Evolutionary conservation across 257 asterid species (phyloP), one percentile per base, ranked within the genome.

Genomic region (Vinca minor): DNA sequence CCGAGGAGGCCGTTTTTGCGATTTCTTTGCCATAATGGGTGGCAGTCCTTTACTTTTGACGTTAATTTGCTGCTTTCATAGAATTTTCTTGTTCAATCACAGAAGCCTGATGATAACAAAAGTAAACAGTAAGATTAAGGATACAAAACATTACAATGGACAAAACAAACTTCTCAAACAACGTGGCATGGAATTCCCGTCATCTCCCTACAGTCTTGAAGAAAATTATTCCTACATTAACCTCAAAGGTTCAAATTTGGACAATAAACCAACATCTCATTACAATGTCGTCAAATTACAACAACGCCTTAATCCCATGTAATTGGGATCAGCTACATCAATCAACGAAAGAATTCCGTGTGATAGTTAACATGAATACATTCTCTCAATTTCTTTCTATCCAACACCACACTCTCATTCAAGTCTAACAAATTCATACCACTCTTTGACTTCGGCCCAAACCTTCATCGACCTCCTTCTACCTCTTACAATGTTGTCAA

Each of bases 21-120:
- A 78, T 83, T 70, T 85, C 94, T 87, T 89, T 38, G 90, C 94
- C 99, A 93, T 93, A 36, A 29, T 11, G 31, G 59, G 49, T 28
- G 36, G 29, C 38, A 63, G 21, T 53, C 35, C 57, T 49, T 42
- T 3, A 29, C 25, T 55, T 63, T 59, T 66, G 60, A 48, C 62
- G 71, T 58, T 70, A 78, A 62, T 58, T 53, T 65, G 66, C 67
- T 74, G 58, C 52, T 38, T 60, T 62, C 66, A 69, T 55, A 54
- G 25, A 59, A 61, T 55, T 64, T 59, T 49, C 61, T 18, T 59
- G 67, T 52, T 69, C 76, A 46, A 47, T 55, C 44, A 3, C 57
- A 59, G 8, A 74, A 74, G 57, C 70, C 74, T 67, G 66, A n/a
- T n/a, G n/a, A 52, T 50, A 25, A 59, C 69, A 44, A 62, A 57